Evolutionary conservation across 2,329 filamentous ascomycete genomes (phyloP), one percentile per base, ranked within the genome.

Genomic region (Fusarium equiseti): DNA sequence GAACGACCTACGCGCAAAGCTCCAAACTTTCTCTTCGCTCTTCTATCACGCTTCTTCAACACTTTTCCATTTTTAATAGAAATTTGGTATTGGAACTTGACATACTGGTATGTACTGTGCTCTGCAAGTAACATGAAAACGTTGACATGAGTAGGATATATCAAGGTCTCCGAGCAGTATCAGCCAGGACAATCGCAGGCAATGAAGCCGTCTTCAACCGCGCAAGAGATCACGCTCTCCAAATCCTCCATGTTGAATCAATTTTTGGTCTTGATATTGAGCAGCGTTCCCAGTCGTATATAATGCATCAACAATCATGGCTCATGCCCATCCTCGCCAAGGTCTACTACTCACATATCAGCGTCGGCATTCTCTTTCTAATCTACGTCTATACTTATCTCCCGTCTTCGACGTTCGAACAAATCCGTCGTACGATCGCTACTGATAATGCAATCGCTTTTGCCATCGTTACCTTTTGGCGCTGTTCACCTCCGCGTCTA

Each of bases 401-500:
- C 22, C 80, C 82, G 4, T 73, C 79, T 1, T 66, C 76, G 6
- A 80, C 76, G 0, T 86, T 82, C 68, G 79, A 79, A 52, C 76
- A 76, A 1, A 81, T 84, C 22, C 80, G 84, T 32, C 83, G 85
- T 26, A 83, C 83, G 1, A 76, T 87, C 44, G 85, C 85, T n/a
- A 66, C 82, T 6, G 79, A 84, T 58, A 86, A 87, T 50, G 78
- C 79, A 27, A 77, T 87, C 51, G 83, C 84, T 10, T 87, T 87
- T 50, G 73, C 82, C 49, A 79, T 86, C 49, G 76, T 87, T 18
- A 83, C 83, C 0, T 38, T 80, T 4, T 86, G 83, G 80, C 81
- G 84, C 20, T 85, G 84, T 75, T 81, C 79, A 59, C 84, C 85
- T 4, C 85, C 84, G 1, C 81, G 84, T 5, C 75, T 87, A n/a